Base-by-base conservation (phyloP, 352 stramenopile species). In the Globisporangium echinulatum region DNA sequence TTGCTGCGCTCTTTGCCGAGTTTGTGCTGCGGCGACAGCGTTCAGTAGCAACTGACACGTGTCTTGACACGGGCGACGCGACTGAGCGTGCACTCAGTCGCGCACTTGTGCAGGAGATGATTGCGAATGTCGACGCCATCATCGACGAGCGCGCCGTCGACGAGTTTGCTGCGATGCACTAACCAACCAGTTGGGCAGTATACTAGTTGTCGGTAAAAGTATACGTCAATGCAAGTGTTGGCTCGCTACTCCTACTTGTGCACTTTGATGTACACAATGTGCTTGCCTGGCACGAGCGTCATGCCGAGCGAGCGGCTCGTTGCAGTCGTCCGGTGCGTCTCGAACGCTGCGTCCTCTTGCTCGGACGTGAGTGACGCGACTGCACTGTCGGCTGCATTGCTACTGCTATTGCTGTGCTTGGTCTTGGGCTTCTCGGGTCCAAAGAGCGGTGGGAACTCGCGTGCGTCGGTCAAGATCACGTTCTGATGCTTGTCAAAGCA, bases 401-500 rank as follows among this genome's bases (percentile, higher is more conserved):
- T 77, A 17, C 58, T 59, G 19, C 43, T 55, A 46, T 33, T 61
- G 15, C 33, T 53, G 42, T 48, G 38, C 9, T 39, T 52, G 36
- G 7, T 49, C 4, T 13, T 38, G 25, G 38, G 38, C 40, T 54
- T 49, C 25, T 40, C 17, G 59, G 38, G 37, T 1, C 47, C 47
- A 37, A 43, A 54, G 36, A 78, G 73, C 38, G 79, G 77, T 25
- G 74, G 60, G 58, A 75, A 91, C 66, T 88, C 82, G 53, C 74
- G 69, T 53, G 75, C 76, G 52, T 91, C 82, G 49, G 79, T 88
- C 39, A 91, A 63, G 43, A 91, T 89, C 39, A 91, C 69, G 66
- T 91, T 91, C 69, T 89, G 75, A 66, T 91, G 79, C 67, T 88
- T 86, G 77, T 91, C 82, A 62, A 91, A 84, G 67, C 82, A 89